Evolutionary conservation across 805 yeast genomes (phyloP).

Genomic region (Babjeviella inositovora): DNA sequence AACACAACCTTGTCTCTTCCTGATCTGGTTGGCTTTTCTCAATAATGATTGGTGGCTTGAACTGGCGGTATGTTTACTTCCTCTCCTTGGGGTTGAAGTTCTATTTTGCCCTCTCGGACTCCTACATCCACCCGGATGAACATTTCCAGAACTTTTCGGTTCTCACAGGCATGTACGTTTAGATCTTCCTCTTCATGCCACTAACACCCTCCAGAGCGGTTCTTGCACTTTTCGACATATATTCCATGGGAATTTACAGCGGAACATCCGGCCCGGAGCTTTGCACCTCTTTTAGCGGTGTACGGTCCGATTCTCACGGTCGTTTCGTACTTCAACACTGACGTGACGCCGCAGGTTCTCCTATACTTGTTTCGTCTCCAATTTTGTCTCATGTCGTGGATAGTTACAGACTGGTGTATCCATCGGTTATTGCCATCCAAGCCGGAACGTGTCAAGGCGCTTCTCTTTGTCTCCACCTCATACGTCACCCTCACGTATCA

Average conservation of each 20-base stretch:
- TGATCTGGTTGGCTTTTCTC: constrained; percentile 1
- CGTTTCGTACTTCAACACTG: constrained; percentile 13
- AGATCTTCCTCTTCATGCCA: constrained; percentile 1
- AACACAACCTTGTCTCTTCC: neutral
- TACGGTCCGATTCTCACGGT: constrained; percentile 50
- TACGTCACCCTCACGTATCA: constrained; percentile 72
- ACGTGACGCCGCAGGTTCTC: constrained; percentile 26
- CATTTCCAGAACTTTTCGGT: constrained; percentile 87
- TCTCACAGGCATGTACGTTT: constrained; percentile 19
- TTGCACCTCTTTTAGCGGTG: constrained; percentile 44
- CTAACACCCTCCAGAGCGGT: constrained; percentile 3
- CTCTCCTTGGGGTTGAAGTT: constrained; percentile 29
- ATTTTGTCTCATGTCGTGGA: constrained; percentile 13
- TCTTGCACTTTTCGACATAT: constrained; percentile 24
- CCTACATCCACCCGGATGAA: constrained; percentile 96
- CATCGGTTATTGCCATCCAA: constrained; percentile 13
- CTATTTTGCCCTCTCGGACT: constrained; percentile 45
- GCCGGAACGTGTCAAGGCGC: constrained; percentile 17
- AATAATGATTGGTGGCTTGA: constrained; percentile 2
- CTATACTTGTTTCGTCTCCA: constrained; percentile 39
- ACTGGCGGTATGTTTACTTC: constrained; percentile 33
- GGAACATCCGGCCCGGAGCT: constrained; percentile 50
- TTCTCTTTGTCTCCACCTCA: constrained; percentile 32
- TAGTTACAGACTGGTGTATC: constrained; percentile 11
- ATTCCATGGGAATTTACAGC: constrained; percentile 75